These are phyloP conservation scores for Talaromyces sp. DNA, from an alignment of 2,329 filamentous ascomycete genomes.

Conservation along the genomic window DNA sequence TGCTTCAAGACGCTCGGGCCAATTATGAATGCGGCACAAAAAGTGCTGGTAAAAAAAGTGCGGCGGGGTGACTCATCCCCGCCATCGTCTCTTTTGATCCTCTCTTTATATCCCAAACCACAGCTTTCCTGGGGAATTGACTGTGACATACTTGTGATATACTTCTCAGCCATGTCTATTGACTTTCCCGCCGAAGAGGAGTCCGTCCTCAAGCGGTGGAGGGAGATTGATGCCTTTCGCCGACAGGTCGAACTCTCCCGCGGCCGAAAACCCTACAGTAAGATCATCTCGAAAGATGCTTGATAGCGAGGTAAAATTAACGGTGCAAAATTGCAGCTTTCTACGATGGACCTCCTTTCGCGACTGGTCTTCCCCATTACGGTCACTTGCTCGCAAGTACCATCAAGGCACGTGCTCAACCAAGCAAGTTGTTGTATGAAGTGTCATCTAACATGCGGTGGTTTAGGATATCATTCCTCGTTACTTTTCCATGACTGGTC, in stretches of 20 bases:
- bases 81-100: neutral
- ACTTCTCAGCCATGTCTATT: conserved; percentile 65
- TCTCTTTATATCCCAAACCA: neutral
- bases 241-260: conserved; percentile 82
- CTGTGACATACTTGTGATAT: conserved; percentile 8
- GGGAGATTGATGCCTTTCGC: conserved; percentile 86
- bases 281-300: neutral
- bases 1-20: conserved; percentile 13
- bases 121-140: conserved; percentile 9
- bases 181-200: conserved; percentile 92
- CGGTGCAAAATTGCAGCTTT: conserved; percentile 57
- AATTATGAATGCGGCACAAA: conserved; percentile 9
- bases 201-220: conserved; percentile 78
- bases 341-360: conserved; percentile 83
- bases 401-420: conserved; percentile 61
- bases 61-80: conserved; percentile 20
- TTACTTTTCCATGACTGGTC: conserved; percentile 97
- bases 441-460: neutral
- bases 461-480: conserved; percentile 76
- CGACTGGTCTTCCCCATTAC: conserved; percentile 67
- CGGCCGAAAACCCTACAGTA: conserved; percentile 68
- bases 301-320: neutral
- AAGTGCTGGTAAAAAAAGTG: conserved; percentile 10
- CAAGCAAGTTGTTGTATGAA: neutral
- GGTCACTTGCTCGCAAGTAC: conserved; percentile 83